A percentile compares a stretch with the other conserved stretches of the same genome.
phyloP scores from a whole-genome alignment of 2,329 filamentous ascomycete genomes.

The Epichloe gansuensis region DNA sequence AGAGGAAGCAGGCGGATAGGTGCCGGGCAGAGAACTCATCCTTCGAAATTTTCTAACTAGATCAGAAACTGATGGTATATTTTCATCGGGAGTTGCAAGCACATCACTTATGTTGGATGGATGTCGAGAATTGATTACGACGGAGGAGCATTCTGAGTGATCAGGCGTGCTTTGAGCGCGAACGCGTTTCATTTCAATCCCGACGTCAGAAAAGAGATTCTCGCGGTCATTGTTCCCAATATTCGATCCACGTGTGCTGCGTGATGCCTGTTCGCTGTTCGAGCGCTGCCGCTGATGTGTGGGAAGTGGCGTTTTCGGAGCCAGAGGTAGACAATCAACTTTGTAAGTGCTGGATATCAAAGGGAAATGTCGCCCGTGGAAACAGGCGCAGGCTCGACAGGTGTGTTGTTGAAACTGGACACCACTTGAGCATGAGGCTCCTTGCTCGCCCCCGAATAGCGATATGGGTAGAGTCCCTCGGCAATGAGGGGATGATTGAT shows the following conservation, averaged over 20 bases:
- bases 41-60: constrained; percentile 14
- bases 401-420: neutral
- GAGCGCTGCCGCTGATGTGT: constrained; percentile 1
- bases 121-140: neutral
- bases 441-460: neutral
- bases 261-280: constrained; percentile 3
- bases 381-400: neutral
- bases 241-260: neutral
- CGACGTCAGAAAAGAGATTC: neutral
- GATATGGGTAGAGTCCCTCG: neutral
- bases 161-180: constrained; percentile 2
- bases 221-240: neutral
- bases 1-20: neutral
- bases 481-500: neutral
- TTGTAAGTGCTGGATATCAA: neutral
- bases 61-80: constrained; percentile 13
- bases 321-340: neutral
- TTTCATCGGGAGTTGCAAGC: constrained; percentile 2
- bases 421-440: neutral
- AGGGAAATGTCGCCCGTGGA: neutral
- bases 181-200: neutral
- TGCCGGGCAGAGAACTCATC: constrained; percentile 9
- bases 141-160: constrained; percentile 1
- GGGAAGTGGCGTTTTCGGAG: neutral
- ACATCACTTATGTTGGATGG: neutral